phyloP scores from a whole-genome alignment of 2,329 filamentous ascomycete species.

The Arthrobotrys megalospora region DNA sequence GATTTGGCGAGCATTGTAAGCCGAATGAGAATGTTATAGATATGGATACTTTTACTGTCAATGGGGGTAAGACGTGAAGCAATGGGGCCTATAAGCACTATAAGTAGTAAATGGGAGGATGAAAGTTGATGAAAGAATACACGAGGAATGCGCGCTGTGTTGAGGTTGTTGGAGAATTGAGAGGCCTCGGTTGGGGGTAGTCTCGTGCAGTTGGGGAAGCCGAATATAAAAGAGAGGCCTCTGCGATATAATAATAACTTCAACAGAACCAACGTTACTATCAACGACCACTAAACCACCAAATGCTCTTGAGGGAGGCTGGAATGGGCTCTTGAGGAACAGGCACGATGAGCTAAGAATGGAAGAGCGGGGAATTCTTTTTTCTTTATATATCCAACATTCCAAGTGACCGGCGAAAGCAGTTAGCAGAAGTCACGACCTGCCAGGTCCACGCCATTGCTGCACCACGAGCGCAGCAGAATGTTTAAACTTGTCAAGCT shows the following conservation, averaged over 20 bases:
- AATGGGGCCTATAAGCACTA: background rate
- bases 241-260: background rate
- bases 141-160: slow-evolving; percentile 16
- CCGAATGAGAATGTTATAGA: background rate
- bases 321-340: slow-evolving; percentile 19
- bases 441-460: slow-evolving; percentile 18
- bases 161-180: slow-evolving; percentile 41
- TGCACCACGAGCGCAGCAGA: slow-evolving; percentile 37
- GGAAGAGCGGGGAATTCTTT: slow-evolving; percentile 40
- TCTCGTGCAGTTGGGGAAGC: background rate
- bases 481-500: slow-evolving; percentile 13
- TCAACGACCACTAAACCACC: background rate
- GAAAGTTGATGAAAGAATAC: slow-evolving; percentile 8
- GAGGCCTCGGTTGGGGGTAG: background rate
- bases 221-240: slow-evolving; percentile 32
- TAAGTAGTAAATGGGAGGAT: background rate
- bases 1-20: slow-evolving; percentile 44
- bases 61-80: background rate
- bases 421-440: slow-evolving; percentile 23
- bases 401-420: slow-evolving; percentile 29
- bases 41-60: background rate
- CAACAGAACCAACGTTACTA: background rate
- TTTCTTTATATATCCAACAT: slow-evolving; percentile 44
- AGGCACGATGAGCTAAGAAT: slow-evolving; percentile 38
- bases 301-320: background rate